A percentile compares a stretch with the other conserved stretches of the same genome.
These are phyloP conservation scores for Marchantia paleacea DNA, from an alignment of 225 moss, liverwort and hornwort genomes.

Conservation along the genomic window DNA sequence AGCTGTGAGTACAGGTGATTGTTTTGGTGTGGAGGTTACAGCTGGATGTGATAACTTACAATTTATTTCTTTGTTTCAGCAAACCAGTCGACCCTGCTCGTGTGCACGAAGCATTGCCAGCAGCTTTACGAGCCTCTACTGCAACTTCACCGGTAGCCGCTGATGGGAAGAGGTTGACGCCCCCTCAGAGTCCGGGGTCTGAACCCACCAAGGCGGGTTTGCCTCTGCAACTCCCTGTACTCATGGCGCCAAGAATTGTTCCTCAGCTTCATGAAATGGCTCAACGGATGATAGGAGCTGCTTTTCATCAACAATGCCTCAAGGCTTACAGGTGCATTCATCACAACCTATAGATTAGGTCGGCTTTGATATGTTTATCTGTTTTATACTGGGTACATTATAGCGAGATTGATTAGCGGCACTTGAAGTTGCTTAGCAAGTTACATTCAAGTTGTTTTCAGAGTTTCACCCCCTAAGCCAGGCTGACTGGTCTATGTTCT, in stretches of 20 bases:
- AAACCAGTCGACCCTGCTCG: conserved; percentile 68
- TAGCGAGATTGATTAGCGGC: too few species aligned
- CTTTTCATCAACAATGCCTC: conserved; percentile 70
- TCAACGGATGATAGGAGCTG: conserved; percentile 75
- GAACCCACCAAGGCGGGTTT: conserved; percentile 41
- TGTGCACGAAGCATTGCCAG: conserved; percentile 61
- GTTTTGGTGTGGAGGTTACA: background rate
- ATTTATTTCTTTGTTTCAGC: conserved; percentile 33
- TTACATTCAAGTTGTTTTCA: too few species aligned
- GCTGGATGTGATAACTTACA: conserved; percentile 2
- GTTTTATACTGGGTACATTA: too few species aligned
- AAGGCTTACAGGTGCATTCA: conserved; percentile 67
- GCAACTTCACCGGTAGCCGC: conserved; percentile 41
- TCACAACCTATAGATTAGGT: background rate
- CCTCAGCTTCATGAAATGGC: conserved; percentile 88
- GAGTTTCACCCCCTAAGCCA: too few species aligned
- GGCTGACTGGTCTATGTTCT: too few species aligned
- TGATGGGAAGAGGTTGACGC: conserved; percentile 41
- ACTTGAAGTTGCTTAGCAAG: too few species aligned
- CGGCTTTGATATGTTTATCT: background rate
- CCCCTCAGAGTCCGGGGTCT: conserved; percentile 33
- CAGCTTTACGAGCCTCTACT: conserved; percentile 46
- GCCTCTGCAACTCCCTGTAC: conserved; percentile 64
- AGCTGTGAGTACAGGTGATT: too few species aligned
- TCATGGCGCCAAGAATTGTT: conserved; percentile 66